phyloP scores from a whole-genome alignment of 2,329 filamentous ascomycete genomes.

The Escovopsis sp. region DNA sequence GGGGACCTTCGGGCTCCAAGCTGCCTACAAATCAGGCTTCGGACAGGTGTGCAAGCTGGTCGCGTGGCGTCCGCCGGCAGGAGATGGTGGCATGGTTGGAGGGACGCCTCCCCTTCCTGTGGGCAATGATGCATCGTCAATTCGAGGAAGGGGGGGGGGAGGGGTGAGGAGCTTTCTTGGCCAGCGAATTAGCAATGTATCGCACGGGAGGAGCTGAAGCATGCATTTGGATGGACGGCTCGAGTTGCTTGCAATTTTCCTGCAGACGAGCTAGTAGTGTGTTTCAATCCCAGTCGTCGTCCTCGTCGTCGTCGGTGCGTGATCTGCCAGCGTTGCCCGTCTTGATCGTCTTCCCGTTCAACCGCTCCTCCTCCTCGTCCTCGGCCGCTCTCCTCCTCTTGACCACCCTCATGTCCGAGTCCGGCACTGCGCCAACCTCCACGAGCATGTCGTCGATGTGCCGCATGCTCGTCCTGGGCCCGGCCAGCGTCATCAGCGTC shows the following conservation, averaged over 20 bases:
- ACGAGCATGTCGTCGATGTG: constrained; percentile 73
- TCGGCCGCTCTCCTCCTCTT: constrained; percentile 45
- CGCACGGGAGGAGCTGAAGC: neutral
- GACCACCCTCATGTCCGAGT: constrained; percentile 63
- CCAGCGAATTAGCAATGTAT: too few species aligned
- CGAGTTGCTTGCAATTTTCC: neutral
- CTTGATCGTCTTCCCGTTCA: constrained; percentile 33
- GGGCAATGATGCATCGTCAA: too few species aligned
- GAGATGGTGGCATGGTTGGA: too few species aligned
- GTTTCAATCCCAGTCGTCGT: constrained; percentile 47
- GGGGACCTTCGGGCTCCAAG: too few species aligned
- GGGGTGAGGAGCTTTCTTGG: too few species aligned
- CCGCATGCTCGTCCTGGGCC: constrained; percentile 52
- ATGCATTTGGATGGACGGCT: neutral
- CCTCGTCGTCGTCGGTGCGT: constrained; percentile 28
- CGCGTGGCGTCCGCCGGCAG: too few species aligned
- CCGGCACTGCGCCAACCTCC: constrained; percentile 63
- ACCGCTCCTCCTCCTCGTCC: constrained; percentile 40
- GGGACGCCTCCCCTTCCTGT: too few species aligned
- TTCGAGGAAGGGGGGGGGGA: too few species aligned
- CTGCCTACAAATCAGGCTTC: too few species aligned
- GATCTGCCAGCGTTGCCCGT: constrained; percentile 33
- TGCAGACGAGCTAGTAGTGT: too few species aligned
- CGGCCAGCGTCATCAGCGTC: constrained; percentile 68
- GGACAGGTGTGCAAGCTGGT: too few species aligned